phyloP scores from a whole-genome alignment of 148 eudicot species.

The Silene uniflora region DNA sequence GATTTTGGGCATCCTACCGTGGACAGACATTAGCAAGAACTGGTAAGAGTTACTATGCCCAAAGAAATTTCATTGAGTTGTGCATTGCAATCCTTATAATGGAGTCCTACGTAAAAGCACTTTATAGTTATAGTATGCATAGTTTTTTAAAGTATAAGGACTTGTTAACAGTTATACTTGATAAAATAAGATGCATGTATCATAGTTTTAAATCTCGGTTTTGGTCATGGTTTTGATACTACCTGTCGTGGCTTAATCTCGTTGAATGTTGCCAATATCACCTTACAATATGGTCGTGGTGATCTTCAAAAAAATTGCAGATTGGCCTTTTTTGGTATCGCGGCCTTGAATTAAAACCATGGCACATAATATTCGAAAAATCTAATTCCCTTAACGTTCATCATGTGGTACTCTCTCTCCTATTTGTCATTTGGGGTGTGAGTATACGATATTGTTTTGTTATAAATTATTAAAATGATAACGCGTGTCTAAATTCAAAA shows the following conservation, averaged over 20 bases:
- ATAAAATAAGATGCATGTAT: too few relatives aligned
- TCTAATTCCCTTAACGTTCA: background rate
- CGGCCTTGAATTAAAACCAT: background rate
- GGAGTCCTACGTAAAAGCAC: background rate
- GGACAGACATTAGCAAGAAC: conserved; percentile 98
- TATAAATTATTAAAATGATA: background rate
- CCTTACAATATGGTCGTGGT: background rate
- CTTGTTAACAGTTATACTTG: background rate
- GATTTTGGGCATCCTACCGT: conserved; percentile 97
- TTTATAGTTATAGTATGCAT: background rate
- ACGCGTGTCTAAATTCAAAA: background rate
- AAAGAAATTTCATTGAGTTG: background rate
- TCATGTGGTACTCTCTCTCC: background rate
- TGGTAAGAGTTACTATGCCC: conserved; percentile 34
- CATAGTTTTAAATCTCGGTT: background rate
- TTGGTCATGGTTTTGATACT: background rate
- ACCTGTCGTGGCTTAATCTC: background rate
- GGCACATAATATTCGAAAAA: background rate
- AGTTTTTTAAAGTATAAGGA: background rate
- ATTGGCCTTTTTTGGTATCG: background rate
- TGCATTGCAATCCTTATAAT: background rate
- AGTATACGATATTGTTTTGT: background rate
- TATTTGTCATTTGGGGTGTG: background rate
- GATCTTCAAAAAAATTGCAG: background rate
- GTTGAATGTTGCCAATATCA: background rate